These are phyloP conservation scores for Euptelea pleiosperma DNA, from an alignment of 164 flowering plant species.

Conservation along the genomic window DNA sequence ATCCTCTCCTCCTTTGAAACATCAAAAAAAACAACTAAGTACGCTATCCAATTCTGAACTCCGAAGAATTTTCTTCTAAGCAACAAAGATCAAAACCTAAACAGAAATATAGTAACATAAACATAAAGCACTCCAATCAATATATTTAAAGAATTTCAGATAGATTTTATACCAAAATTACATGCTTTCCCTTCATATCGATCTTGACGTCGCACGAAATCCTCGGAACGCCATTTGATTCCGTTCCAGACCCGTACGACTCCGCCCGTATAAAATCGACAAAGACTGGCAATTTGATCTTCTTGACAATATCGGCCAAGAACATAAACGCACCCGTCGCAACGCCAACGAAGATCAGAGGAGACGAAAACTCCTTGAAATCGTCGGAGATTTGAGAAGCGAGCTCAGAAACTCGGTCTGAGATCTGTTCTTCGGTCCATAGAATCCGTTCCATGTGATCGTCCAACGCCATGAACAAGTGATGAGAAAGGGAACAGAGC, in stretches of 20 bases:
- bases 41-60: no score
- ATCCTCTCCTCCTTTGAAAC: no score
- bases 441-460: conserved; percentile 59
- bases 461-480: conserved; percentile 30
- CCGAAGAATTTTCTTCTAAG: not conserved
- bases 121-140: no score
- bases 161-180: conserved; percentile 56
- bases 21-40: no score
- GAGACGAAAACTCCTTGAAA: conserved; percentile 24
- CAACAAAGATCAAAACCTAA: not conserved
- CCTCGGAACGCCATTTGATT: conserved; percentile 54
- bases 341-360: conserved; percentile 63
- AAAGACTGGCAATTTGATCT: conserved; percentile 44
- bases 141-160: not conserved
- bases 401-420: conserved; percentile 49
- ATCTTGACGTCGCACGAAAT: conserved; percentile 65
- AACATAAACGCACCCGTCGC: conserved; percentile 93
- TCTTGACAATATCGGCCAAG: conserved; percentile 68
- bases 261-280: conserved; percentile 70
- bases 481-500: not conserved
- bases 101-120: no score
- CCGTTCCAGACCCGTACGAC: conserved; percentile 79
- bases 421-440: conserved; percentile 50
- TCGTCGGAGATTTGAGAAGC: conserved; percentile 55
- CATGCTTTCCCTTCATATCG: conserved; percentile 66